Conservation (phyloP, 306 rosid species). For the Begonia fuchsioides region DNA sequence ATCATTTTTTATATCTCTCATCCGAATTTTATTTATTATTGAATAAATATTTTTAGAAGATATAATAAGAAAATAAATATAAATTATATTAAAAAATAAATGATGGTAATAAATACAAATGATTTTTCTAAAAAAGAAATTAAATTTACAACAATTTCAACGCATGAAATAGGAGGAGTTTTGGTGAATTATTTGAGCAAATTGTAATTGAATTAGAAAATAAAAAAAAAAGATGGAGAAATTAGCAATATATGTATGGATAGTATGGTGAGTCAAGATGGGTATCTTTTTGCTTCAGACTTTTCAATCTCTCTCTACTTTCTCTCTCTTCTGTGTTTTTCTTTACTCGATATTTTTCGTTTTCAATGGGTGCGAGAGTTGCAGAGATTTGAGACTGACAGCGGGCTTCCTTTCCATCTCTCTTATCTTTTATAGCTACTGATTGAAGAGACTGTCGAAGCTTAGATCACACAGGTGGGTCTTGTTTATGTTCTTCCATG, state of each 20-base stretch:
- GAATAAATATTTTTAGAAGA: no score
- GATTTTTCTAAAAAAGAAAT: slow-evolving; percentile 18
- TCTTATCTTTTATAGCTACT: slow-evolving; percentile 7
- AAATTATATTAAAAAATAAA: no score
- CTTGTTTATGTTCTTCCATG: slow-evolving; percentile 2
- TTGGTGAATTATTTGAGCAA: neutral
- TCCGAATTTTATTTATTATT: no score
- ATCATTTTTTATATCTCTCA: no score
- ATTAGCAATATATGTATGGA: slow-evolving; percentile 31
- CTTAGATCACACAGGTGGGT: slow-evolving; percentile 6
- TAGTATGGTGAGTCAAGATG: slow-evolving; percentile 58
- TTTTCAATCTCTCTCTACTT: slow-evolving; percentile 18
- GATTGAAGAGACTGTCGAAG: slow-evolving; percentile 16
- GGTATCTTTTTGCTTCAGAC: slow-evolving; percentile 40
- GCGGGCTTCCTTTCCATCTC: slow-evolving; percentile 18
- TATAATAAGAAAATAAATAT: no score
- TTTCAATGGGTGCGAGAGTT: slow-evolving; percentile 34
- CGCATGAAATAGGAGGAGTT: neutral
- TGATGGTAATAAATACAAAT: slow-evolving; percentile 53
- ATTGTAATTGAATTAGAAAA: slow-evolving; percentile 14
- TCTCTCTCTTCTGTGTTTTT: slow-evolving; percentile 23
- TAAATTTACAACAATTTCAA: neutral
- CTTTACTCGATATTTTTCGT: slow-evolving; percentile 25
- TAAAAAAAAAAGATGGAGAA: neutral
- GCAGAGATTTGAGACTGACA: slow-evolving; percentile 81